Conservation (phyloP, 164 flowering plant species). For the Malania oleifera region DNA sequence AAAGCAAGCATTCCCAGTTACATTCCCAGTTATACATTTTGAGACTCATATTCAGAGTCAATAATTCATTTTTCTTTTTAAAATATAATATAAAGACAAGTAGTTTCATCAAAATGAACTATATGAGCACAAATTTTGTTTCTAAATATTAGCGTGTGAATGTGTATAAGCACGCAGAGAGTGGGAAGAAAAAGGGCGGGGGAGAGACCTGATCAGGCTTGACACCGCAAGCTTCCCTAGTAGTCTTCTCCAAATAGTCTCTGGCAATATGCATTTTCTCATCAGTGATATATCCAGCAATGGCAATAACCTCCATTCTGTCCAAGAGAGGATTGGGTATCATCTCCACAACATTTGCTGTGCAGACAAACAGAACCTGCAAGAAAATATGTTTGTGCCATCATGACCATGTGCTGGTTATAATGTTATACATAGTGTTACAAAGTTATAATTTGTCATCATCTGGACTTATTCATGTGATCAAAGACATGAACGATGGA, state of each 20-base stretch:
- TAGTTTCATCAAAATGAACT: too few species aligned
- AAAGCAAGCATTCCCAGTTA: too few species aligned
- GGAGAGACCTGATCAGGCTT: slow-evolving; percentile 78
- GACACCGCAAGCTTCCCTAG: slow-evolving; percentile 90
- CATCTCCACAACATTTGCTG: slow-evolving; percentile 87
- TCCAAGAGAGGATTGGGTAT: slow-evolving; percentile 94
- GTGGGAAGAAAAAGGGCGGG: too few species aligned
- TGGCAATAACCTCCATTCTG: slow-evolving; percentile 89
- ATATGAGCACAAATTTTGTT: neutral
- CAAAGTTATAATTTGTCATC: too few species aligned
- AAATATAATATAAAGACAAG: too few species aligned
- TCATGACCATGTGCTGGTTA: too few species aligned
- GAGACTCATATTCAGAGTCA: neutral
- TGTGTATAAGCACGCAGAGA: neutral
- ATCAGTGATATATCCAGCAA: slow-evolving; percentile 96
- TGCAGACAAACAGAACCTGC: slow-evolving; percentile 98
- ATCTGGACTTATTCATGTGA: too few species aligned
- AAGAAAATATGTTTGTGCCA: slow-evolving; percentile 1
- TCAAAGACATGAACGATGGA: too few species aligned
- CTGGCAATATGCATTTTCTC: slow-evolving; percentile 97
- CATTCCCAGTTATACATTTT: too few species aligned
- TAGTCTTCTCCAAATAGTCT: slow-evolving; percentile 82
- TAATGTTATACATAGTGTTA: too few species aligned
- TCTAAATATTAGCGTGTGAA: neutral
- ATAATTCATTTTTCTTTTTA: too few species aligned